A percentile compares a stretch with the other conserved stretches of the same genome.
phyloP scores from a whole-genome alignment of 2,329 filamentous ascomycete genomes.

The Aspergillus tamarii region DNA sequence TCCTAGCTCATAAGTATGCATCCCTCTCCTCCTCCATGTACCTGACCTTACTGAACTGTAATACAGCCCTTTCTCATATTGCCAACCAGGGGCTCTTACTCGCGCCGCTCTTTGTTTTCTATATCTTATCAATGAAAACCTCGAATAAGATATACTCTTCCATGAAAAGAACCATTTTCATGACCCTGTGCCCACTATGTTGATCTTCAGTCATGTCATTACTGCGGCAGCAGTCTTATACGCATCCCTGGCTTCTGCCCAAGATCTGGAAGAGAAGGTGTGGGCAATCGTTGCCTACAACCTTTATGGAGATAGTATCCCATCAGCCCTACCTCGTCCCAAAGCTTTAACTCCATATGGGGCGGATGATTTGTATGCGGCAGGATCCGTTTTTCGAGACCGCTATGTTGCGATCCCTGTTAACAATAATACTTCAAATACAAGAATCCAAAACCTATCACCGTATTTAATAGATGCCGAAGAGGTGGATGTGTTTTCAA shows the following conservation, averaged over 20 bases:
- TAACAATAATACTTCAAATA: conserved; percentile 28
- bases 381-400: conserved; percentile 55
- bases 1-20: background rate
- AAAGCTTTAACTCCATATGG: conserved; percentile 56
- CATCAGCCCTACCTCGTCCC: conserved; percentile 41
- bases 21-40: background rate
- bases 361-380: conserved; percentile 56
- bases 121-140: background rate
- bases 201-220: conserved; percentile 9
- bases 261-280: conserved; percentile 38
- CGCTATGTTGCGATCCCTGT: conserved; percentile 52
- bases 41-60: background rate
- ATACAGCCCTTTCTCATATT: background rate
- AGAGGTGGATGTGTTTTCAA: conserved; percentile 53
- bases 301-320: conserved; percentile 59
- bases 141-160: background rate
- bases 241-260: conserved; percentile 23
- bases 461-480: conserved; percentile 48
- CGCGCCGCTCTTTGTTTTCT: background rate
- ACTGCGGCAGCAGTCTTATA: conserved; percentile 22
- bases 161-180: background rate
- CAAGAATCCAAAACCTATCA: conserved; percentile 50
- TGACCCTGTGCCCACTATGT: conserved; percentile 10
- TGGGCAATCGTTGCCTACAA: conserved; percentile 58
- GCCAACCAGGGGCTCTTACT: background rate